Conservation (phyloP, 2,329 filamentous ascomycete genomes). For the Tolypocladium amazonense region DNA sequence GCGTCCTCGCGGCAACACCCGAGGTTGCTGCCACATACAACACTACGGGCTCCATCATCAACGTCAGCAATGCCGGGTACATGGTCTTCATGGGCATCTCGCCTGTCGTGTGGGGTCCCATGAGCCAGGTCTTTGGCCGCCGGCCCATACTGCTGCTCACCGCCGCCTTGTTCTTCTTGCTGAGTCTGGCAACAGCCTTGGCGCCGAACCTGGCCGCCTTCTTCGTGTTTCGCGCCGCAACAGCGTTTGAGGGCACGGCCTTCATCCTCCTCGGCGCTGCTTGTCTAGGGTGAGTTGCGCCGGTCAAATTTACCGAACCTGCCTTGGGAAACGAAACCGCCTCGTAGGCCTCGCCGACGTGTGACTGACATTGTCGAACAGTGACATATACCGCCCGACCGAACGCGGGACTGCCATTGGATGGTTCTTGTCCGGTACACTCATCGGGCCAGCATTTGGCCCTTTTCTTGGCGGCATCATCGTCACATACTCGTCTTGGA, state of each 20-base stretch:
- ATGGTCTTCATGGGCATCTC: conserved; percentile 63
- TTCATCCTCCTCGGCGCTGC: conserved; percentile 64
- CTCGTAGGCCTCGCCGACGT: neutral
- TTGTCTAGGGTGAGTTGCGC: conserved; percentile 46
- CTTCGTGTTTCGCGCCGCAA: conserved; percentile 64
- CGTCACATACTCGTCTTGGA: conserved; percentile 63
- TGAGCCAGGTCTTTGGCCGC: conserved; percentile 55
- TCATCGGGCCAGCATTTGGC: conserved; percentile 62
- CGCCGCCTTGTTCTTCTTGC: conserved; percentile 52
- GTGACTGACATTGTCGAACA: conserved; percentile 8
- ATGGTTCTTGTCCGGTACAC: conserved; percentile 61
- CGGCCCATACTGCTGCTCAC: conserved; percentile 46
- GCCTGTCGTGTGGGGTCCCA: conserved; percentile 61
- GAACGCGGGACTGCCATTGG: conserved; percentile 63
- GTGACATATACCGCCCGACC: conserved; percentile 52
- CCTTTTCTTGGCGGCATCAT: conserved; percentile 67
- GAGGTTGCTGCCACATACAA: conserved; percentile 57
- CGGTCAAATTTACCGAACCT: neutral
- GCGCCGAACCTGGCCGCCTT: conserved; percentile 61
- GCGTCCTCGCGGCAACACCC: conserved; percentile 61
- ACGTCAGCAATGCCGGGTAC: conserved; percentile 66
- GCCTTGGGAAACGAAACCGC: neutral
- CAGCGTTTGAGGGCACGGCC: conserved; percentile 64
- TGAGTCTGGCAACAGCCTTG: conserved; percentile 62
- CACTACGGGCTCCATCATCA: conserved; percentile 60